Evolutionary conservation across 2,329 filamentous ascomycete species (phyloP).

Genomic region (Scytalidium sp.): DNA sequence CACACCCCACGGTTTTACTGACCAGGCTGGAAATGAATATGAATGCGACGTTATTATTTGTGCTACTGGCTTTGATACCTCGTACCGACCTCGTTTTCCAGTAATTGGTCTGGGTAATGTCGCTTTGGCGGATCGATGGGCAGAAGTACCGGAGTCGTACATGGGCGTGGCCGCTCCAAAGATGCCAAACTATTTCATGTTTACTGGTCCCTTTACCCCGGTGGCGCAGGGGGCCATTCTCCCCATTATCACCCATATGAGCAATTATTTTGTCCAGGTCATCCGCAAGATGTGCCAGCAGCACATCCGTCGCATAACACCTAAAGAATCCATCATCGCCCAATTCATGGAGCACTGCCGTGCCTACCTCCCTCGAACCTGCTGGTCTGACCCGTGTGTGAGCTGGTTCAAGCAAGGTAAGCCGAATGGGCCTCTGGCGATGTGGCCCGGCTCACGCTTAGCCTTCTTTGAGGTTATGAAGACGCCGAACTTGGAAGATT

Average conservation of each 20-base stretch:
- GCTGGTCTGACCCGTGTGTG: constrained; percentile 16
- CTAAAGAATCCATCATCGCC: constrained; percentile 34
- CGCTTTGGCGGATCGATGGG: not conserved
- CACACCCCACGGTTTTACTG: constrained; percentile 29
- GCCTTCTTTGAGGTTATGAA: constrained; percentile 42
- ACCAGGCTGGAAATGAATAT: constrained; percentile 18
- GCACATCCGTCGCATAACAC: constrained; percentile 35
- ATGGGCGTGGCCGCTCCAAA: not conserved
- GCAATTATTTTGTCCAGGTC: constrained; percentile 20
- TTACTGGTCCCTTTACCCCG: not conserved
- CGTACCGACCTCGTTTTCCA: not conserved
- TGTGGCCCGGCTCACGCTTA: constrained; percentile 47
- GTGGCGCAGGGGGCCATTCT: not conserved
- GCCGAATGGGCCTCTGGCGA: constrained; percentile 13
- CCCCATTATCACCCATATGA: not conserved
- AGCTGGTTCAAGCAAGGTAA: constrained; percentile 21
- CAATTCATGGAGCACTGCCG: constrained; percentile 26
- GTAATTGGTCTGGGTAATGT: not conserved
- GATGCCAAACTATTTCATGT: constrained; percentile 2
- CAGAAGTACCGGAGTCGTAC: not conserved
- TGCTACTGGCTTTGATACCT: constrained; percentile 26
- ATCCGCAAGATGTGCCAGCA: constrained; percentile 29
- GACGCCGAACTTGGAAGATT: too few relatives aligned
- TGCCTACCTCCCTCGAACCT: constrained; percentile 28
- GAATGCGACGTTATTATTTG: constrained; percentile 28